phyloP scores from a whole-genome alignment of 2,329 filamentous ascomycete genomes.

The Fusarium illudens region DNA sequence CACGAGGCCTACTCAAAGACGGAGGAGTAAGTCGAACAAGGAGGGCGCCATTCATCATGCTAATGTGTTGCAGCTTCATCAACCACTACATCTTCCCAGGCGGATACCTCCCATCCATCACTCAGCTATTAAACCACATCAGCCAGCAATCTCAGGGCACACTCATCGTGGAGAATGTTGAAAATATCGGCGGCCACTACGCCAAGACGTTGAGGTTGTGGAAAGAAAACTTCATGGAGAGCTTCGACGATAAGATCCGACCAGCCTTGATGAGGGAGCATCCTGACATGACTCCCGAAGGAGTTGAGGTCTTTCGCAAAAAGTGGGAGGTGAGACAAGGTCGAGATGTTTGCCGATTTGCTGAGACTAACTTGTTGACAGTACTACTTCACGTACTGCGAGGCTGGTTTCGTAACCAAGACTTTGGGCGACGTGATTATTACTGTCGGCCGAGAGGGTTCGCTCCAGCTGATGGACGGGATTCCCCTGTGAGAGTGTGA shows the following conservation, averaged over 20 bases:
- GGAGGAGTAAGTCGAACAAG: slow-evolving; percentile 61
- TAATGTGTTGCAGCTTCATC: slow-evolving; percentile 64
- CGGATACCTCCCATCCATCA: slow-evolving; percentile 71
- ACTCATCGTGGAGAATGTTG: slow-evolving; percentile 71
- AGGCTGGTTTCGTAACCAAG: slow-evolving; percentile 76
- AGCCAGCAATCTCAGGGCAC: slow-evolving; percentile 66
- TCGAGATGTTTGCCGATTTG: background rate
- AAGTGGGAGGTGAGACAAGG: slow-evolving; percentile 70
- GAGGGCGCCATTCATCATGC: background rate
- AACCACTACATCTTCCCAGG: slow-evolving; percentile 81
- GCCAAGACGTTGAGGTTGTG: slow-evolving; percentile 73
- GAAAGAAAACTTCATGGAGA: slow-evolving; percentile 70
- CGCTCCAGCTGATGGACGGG: slow-evolving; percentile 73
- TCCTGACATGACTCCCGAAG: slow-evolving; percentile 65
- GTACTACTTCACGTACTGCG: slow-evolving; percentile 81
- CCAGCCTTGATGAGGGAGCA: slow-evolving; percentile 68
- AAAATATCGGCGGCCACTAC: slow-evolving; percentile 80
- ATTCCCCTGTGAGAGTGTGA: slow-evolving; percentile 63
- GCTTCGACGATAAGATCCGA: slow-evolving; percentile 68
- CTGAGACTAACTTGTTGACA: slow-evolving; percentile 41
- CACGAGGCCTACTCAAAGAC: slow-evolving; percentile 72
- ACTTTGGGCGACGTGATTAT: slow-evolving; percentile 78
- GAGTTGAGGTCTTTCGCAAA: slow-evolving; percentile 71
- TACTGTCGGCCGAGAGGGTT: slow-evolving; percentile 71
- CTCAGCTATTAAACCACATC: slow-evolving; percentile 67